Percentiles rank a stretch among this genome's conserved stretches.
phyloP scores from a whole-genome alignment of 345 rosid genomes.

The Iberis pinnata region DNA sequence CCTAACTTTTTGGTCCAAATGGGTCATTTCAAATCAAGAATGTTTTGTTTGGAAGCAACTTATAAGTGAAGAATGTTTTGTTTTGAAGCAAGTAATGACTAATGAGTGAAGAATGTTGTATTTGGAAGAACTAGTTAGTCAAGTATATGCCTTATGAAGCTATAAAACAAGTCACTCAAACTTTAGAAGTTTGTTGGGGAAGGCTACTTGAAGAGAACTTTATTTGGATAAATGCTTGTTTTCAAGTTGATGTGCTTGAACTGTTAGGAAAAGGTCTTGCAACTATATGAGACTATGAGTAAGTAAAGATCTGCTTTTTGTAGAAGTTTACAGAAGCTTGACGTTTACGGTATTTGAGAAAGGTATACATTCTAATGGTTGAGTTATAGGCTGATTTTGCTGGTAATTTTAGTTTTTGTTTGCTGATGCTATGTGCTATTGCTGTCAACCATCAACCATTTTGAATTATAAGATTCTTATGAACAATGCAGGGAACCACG shows the following conservation, averaged over 20 bases:
- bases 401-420: constrained; percentile 9
- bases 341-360: constrained; percentile 33
- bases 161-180: constrained; percentile 47
- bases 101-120: constrained; percentile 36
- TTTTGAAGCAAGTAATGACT: constrained; percentile 19
- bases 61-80: constrained; percentile 41
- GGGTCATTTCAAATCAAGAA: constrained; percentile 51
- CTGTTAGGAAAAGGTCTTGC: constrained; percentile 57
- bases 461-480: constrained; percentile 21
- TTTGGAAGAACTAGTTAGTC: constrained; percentile 27
- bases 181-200: constrained; percentile 69
- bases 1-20: constrained; percentile 51
- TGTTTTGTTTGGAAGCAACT: constrained; percentile 21
- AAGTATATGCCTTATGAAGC: constrained; percentile 46
- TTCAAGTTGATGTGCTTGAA: constrained; percentile 70
- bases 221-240: constrained; percentile 61
- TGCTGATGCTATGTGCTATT: constrained; percentile 15
- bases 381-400: constrained; percentile 27
- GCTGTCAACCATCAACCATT: constrained; percentile 5
- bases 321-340: constrained; percentile 41
- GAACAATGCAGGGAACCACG: constrained; percentile 65
- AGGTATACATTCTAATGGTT: constrained; percentile 30
- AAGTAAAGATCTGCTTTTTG: constrained; percentile 36
- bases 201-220: constrained; percentile 44
- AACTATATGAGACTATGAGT: constrained; percentile 47